Base-by-base conservation (phyloP, 2,329 filamentous ascomycete species). In the Beauveria brongniartii region DNA sequence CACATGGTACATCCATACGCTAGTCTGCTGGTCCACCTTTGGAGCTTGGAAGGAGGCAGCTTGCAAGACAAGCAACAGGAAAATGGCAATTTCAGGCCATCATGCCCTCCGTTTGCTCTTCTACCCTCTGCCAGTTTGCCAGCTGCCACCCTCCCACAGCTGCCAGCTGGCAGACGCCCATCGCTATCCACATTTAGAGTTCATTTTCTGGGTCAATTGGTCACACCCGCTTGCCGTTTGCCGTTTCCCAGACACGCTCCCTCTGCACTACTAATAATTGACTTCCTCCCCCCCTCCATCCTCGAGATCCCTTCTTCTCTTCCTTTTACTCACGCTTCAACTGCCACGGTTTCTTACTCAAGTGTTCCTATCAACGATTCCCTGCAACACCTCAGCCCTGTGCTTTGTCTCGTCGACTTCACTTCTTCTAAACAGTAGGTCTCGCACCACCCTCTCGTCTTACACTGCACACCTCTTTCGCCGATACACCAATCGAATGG, bases 181-280 rank as follows among this genome's bases (percentile, higher is more conserved):
- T 30, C 16, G 55, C 46, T 20, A 50, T 48, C 56, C 56, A 59
- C 56, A 59, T 44, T 57, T 59, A 59, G 44, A 58, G 55, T 58
- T 58, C 34, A 22, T 30, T 20, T 34, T 50, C 56, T 34, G 14
- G 34, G 24, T 34, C 56, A 20, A 59, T 59, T 52, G 56, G 56
- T 24, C 46, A 24, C 55, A 14, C 37, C 30, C 37, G 24, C 18
- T 44, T 59, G 56, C 56, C 56, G 56, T 59, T 59, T 59, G 56
- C 47, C 56, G 56, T 59, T 59, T 59, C 56, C 47, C 37, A 59
- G 56, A 59, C 56, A 51, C 37, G 34, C 41, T 30, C 37, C 44
- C 56, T 20, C 46, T 51, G 55, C 55, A 59, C 37, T 59, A 59
- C 56, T 59, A 59, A 59, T 59, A 59, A 59, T 59, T 44, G 56